Evolutionary conservation across 2,329 filamentous ascomycete genomes (phyloP), one percentile per base, ranked within the genome.

Genomic region (Didymosphaeria variabile): DNA sequence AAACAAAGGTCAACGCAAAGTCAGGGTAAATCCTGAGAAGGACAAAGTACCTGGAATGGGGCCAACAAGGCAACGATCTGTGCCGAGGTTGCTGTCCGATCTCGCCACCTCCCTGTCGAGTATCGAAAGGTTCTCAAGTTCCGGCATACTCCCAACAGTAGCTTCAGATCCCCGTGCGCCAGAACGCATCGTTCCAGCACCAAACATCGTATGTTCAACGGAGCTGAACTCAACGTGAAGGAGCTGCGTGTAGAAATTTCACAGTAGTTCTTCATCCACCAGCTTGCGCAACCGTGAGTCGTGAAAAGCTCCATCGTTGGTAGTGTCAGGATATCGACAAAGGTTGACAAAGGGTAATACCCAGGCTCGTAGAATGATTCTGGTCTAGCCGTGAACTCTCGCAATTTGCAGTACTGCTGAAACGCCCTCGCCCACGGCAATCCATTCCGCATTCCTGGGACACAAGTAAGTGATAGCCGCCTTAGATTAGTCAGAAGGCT

Each of bases 401-500:
- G 9, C n/a, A 55, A 23, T 1, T 1, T 9, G 9, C 1, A 9
- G 17, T 21, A 40, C 15, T 10, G 9, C 12, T 23, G 8, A 3
- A 55, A 3, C 19, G 52, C 52, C 7, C 15, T 19, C 2, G 26
- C 19, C 52, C 52, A 55, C 10, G 38, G 52, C 13, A 55, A 40
- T 6, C 40, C 31, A 52, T 40, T 19, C 2, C 17, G 17, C n/a
- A 15, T 6, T 9, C 8, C 2, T 21, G 52, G 52, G 3, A 34
- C n/a, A 15, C 10, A 13, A 5, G 7, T 13, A n/a, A 55, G 9
- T 4, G 10, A 9, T 26, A 46, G 17, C 3, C 29, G 17, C 17
- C 29, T 34, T 26, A 63, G 32, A 19, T 60, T 58, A 0, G 54
- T 51, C 3, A 60, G 23, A 10, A 63, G 23, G 3, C 58, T 44